These are phyloP conservation scores for Flaveria trinervia DNA, from an alignment of 129 eudicot species.

Conservation along the genomic window DNA sequence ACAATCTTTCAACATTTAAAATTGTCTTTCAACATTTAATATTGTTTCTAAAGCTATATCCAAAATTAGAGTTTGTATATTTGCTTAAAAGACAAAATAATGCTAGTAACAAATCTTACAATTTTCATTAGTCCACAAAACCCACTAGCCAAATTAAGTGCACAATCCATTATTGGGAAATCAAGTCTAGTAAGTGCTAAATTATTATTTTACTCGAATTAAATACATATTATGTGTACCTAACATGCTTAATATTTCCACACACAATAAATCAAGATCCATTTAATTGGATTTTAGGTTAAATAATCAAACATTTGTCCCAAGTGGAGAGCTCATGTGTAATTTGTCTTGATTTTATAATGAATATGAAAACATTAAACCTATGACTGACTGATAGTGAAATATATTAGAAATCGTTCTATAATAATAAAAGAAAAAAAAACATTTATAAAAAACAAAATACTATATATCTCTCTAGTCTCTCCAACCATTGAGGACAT, in stretches of 20 bases:
- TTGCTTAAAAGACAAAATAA: not conserved
- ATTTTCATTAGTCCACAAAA: not conserved
- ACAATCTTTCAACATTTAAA: too few relatives aligned
- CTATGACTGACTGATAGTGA: too few relatives aligned
- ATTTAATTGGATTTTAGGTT: not conserved
- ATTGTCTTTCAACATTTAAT: too few relatives aligned
- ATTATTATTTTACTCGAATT: not conserved
- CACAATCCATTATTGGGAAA: slow-evolving; percentile 2
- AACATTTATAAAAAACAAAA: not conserved
- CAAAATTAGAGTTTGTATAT: not conserved
- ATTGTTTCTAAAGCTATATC: too few relatives aligned
- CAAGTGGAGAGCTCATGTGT: not conserved
- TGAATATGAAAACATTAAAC: too few relatives aligned
- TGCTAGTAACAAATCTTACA: not conserved
- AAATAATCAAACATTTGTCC: not conserved
- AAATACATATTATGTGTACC: not conserved
- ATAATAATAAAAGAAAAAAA: too few relatives aligned
- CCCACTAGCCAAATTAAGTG: slow-evolving; percentile 3
- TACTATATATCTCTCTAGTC: not conserved
- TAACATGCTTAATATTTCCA: not conserved
- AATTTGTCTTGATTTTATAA: too few relatives aligned
- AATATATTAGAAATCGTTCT: too few relatives aligned
- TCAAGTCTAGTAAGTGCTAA: not conserved
- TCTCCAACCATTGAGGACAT: not conserved
- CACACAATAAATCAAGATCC: not conserved